Conservation (phyloP, 1,284 basidiomycete genomes). For the Ganoderma leucocontextum region DNA sequence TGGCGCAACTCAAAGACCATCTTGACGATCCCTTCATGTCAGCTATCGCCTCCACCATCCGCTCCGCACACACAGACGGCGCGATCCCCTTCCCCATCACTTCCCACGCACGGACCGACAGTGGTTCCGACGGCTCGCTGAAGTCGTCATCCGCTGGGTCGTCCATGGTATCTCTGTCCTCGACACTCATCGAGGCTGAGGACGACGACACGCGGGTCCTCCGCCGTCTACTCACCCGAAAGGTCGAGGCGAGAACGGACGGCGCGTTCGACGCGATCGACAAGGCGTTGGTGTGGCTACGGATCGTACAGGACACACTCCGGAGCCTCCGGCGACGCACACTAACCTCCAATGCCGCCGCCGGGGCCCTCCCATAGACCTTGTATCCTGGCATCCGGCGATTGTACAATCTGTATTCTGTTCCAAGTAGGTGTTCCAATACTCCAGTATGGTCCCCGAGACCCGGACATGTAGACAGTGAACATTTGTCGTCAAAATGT, state of each 20-base stretch:
- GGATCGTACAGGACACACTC: conserved; percentile 68
- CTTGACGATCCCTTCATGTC: conserved; percentile 31
- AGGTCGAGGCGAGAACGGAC: conserved; percentile 64
- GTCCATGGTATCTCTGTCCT: conserved; percentile 46
- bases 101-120: conserved; percentile 18
- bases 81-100: conserved; percentile 27
- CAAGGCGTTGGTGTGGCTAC: conserved; percentile 62
- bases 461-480: conserved; percentile 11
- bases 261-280: conserved; percentile 73
- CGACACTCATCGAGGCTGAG: conserved; percentile 51
- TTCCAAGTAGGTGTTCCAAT: conserved; percentile 8
- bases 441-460: neutral
- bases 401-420: conserved; percentile 16
- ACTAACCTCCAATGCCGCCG: conserved; percentile 35
- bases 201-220: conserved; percentile 67
- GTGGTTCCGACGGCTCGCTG: conserved; percentile 32
- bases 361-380: conserved; percentile 10
- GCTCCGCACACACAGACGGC: conserved; percentile 17
- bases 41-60: conserved; percentile 27
- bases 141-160: conserved; percentile 39
- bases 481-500: conserved; percentile 6
- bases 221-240: conserved; percentile 65
- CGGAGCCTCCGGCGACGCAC: conserved; percentile 61
- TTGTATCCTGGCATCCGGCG: neutral
- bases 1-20: conserved; percentile 29